A percentile compares a stretch with the other conserved stretches of the same genome.
These are phyloP conservation scores for Hypoxylon lienhwacheense DNA, from an alignment of 495 filamentous ascomycete species.

Conservation along the genomic window DNA sequence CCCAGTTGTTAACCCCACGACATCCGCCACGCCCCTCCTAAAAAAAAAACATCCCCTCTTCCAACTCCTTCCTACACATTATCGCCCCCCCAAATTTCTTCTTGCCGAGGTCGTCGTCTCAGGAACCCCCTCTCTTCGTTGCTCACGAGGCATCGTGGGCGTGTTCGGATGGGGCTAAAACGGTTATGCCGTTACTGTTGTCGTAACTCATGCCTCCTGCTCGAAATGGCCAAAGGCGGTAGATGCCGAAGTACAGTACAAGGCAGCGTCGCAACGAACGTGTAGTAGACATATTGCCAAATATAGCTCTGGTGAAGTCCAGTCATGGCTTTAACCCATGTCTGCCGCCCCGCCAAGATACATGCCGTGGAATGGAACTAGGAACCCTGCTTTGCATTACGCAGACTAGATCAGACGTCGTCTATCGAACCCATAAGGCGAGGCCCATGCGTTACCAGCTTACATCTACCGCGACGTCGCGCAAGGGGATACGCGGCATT, in stretches of 20 bases:
- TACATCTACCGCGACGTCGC: background rate
- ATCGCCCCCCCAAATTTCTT: background rate
- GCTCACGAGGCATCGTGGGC: constrained; percentile 1
- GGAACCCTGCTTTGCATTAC: constrained; percentile 21
- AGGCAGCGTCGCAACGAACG: constrained; percentile 9
- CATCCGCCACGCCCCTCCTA: constrained; percentile 18
- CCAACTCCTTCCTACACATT: constrained; percentile 3
- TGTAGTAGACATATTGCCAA: constrained; percentile 23
- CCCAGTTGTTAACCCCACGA: constrained; percentile 31
- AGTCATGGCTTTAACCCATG: constrained; percentile 22
- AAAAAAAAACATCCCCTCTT: too few species aligned
- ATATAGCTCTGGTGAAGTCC: constrained; percentile 14
- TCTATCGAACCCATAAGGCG: constrained; percentile 31
- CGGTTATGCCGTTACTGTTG: background rate
- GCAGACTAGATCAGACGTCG: constrained; percentile 31
- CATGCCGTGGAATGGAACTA: constrained; percentile 15
- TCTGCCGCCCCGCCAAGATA: constrained; percentile 15
- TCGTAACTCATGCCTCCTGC: constrained; percentile 8
- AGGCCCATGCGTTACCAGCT: constrained; percentile 7
- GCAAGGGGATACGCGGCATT: constrained; percentile 22
- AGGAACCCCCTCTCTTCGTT: constrained; percentile 7
- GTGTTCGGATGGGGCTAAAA: constrained; percentile 1
- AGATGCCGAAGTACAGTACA: constrained; percentile 10
- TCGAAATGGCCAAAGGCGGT: constrained; percentile 6
- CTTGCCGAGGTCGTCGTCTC: constrained; percentile 7